Evolutionary conservation across 73 alveolate species (phyloP), one percentile per base, ranked within the genome.

Genomic region (Durusdinium trenchii): DNA sequence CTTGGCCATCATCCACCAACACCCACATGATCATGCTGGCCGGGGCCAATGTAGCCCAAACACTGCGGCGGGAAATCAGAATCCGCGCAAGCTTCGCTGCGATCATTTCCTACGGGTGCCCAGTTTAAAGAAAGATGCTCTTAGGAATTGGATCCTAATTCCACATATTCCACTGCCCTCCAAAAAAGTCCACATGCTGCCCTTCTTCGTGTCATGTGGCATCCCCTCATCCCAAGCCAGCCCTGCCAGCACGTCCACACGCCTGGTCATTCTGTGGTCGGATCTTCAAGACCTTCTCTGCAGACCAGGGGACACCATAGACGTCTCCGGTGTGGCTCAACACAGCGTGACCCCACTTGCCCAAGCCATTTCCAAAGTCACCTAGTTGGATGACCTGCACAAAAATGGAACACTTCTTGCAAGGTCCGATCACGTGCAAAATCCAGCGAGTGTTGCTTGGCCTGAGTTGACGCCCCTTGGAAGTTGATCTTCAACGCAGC

Each of bases 241-340:
- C 28, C 54, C 3, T n/a, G 32, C 48, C 69, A 57, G 60, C 28
- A 43, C 46, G 48, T n/a, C 73, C 4, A 60, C n/a, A 32, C 73
- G 90, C 90, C 90, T 79, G 69, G 48, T 79, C 90, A 2, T 7
- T 79, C 67, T 47, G 32, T 6, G 90, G 90, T 79, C 90, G 90
- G 90, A 79, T 79, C 69, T 79, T 79, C 90, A 79, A 79, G 48
- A 79, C 93, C 93, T 83, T 83, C 32, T 83, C 75, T 3, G 93
- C 93, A 10, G 75, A 50, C 75, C 71, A 83, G 46, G 93, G 93
- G 52, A 83, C 93, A 45, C 93, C 93, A 50, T 83, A 83, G 69
- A 83, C 75, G 38, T 83, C 93, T 35, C 93, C 93, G 9, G 48
- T 16, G 30, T 7, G 73, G 93, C 93, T 83, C 93, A 83, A 26